A percentile compares a stretch with the other conserved stretches of the same genome.
phyloP scores from a whole-genome alignment of 306 rosid species.

The Gastrolobium villosum region DNA sequence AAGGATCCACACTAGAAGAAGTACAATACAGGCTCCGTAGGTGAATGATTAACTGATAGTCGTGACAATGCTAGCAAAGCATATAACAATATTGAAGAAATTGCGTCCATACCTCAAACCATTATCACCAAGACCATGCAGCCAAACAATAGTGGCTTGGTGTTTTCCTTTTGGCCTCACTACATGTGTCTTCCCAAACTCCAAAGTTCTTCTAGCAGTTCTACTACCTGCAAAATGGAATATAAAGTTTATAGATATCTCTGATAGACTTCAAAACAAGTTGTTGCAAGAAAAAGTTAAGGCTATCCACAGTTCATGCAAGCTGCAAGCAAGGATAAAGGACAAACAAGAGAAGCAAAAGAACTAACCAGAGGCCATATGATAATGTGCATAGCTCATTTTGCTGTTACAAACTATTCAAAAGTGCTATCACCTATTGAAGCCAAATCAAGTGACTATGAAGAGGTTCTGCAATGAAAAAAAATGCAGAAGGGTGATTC shows the following conservation, averaged over 20 bases:
- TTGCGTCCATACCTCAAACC: conserved; percentile 74
- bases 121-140: conserved; percentile 95
- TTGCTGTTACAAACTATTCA: conserved; percentile 50
- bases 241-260: conserved; percentile 34
- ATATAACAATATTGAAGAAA: conserved; percentile 29
- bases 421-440: conserved; percentile 50
- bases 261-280: neutral
- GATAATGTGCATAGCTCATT: conserved; percentile 78
- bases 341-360: conserved; percentile 37
- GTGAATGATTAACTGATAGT: neutral
- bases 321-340: conserved; percentile 10
- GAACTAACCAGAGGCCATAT: conserved; percentile 82
- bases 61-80: conserved; percentile 18
- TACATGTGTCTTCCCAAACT: conserved; percentile 91
- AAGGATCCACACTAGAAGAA: conserved; percentile 14
- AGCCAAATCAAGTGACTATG: conserved; percentile 48
- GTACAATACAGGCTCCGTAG: neutral
- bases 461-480: conserved; percentile 69
- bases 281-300: no score
- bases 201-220: conserved; percentile 68
- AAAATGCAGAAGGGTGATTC: conserved; percentile 61
- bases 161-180: conserved; percentile 94
- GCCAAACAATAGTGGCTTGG: conserved; percentile 96
- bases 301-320: neutral
- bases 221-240: conserved; percentile 72